These are phyloP conservation scores for Gossypium davidsonii DNA, from an alignment of 441 rosid species.

Conservation along the genomic window DNA sequence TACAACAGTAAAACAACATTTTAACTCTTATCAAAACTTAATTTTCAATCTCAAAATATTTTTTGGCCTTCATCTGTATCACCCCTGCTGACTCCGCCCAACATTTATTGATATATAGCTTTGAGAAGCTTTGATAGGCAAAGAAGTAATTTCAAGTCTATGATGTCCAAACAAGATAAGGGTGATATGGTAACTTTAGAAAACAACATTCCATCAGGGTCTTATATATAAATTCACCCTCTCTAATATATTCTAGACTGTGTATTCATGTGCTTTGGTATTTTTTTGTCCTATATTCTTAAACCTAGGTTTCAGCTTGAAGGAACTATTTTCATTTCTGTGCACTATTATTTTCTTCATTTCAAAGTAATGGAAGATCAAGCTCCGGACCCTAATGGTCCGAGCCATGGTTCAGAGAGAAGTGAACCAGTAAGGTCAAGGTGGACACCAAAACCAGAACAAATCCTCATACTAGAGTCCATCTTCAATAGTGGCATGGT, in stretches of 20 bases:
- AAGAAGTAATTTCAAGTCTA: conserved; percentile 7
- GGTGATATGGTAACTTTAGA: conserved; percentile 31
- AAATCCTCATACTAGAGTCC: conserved; percentile 91
- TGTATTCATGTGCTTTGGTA: conserved; percentile 26
- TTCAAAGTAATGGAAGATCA: conserved; percentile 49
- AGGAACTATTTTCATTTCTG: not conserved
- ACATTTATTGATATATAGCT: not conserved
- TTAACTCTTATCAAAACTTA: too few species aligned
- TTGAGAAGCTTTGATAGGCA: not conserved
- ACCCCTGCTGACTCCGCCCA: too few species aligned
- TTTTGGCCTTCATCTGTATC: too few species aligned
- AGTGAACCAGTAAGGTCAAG: conserved; percentile 77
- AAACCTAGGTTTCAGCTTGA: conserved; percentile 30
- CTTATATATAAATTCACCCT: conserved; percentile 20
- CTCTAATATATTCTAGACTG: conserved; percentile 13
- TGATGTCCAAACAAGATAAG: conserved; percentile 5
- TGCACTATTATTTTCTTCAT: not conserved
- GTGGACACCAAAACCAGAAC: conserved; percentile 98
- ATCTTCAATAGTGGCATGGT: conserved; percentile 98
- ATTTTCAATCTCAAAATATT: too few species aligned
- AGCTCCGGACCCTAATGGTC: conserved; percentile 39
- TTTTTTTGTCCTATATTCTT: conserved; percentile 17
- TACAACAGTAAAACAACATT: too few species aligned
- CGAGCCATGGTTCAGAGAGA: conserved; percentile 39
- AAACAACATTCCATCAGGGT: conserved; percentile 21